Conservation (phyloP, 2,329 filamentous ascomycete genomes). For the Ophiostoma ulmi region DNA sequence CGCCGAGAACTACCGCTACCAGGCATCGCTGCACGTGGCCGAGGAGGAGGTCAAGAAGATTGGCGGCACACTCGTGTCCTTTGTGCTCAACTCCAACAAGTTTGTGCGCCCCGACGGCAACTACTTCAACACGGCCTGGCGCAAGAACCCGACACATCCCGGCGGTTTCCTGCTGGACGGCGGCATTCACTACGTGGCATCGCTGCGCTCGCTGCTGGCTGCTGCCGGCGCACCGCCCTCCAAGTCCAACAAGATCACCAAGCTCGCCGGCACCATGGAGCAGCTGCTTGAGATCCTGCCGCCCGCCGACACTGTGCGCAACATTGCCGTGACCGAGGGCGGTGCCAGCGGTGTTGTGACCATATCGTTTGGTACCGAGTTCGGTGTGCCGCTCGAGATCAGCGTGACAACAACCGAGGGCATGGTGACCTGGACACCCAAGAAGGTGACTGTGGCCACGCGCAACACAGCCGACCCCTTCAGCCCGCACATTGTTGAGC, state of each 20-base stretch:
- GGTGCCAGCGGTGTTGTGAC: constrained; percentile 30
- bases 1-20: constrained; percentile 67
- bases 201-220: constrained; percentile 54
- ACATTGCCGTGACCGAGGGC: constrained; percentile 37
- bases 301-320: constrained; percentile 63
- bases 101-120: constrained; percentile 42
- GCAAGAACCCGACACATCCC: constrained; percentile 64
- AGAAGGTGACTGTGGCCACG: constrained; percentile 27
- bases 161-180: constrained; percentile 73
- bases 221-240: constrained; percentile 33
- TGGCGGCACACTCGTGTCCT: constrained; percentile 33
- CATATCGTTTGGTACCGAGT: constrained; percentile 35
- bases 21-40: constrained; percentile 28
- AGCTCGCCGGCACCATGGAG: constrained; percentile 51
- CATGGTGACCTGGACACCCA: constrained; percentile 30
- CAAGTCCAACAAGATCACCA: constrained; percentile 38
- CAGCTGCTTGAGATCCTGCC: constrained; percentile 53
- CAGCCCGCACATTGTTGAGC: constrained; percentile 13
- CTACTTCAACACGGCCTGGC: constrained; percentile 51
- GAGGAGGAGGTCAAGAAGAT: constrained; percentile 29
- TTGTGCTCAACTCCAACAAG: constrained; percentile 41
- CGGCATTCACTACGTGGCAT: constrained; percentile 67
- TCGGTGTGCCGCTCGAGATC: constrained; percentile 30
- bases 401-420: constrained; percentile 33
- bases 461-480: constrained; percentile 15